Evolutionary conservation across 129 eudicot species (phyloP), one percentile per base, ranked within the genome.

Genomic region (Pulicaria dysenterica): DNA sequence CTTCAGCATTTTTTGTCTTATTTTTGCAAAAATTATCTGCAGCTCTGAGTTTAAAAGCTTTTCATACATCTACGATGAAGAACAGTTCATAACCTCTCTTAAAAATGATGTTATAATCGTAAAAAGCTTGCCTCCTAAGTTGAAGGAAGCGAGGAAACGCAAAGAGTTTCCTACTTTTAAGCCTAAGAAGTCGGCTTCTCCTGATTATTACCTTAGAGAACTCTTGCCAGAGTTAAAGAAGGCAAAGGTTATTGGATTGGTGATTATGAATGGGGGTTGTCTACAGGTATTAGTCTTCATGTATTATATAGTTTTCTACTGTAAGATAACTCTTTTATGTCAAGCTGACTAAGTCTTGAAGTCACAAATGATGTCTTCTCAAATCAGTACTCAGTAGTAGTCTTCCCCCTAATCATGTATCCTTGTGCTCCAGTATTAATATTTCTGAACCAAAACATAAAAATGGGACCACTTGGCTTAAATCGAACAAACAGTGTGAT

Each of bases 31-130:
- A 63, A 61, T 64, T 44, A 57, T 24, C 49, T 79, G 83, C 93
- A 94, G 98, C 69, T 88, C 93, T 13, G 85, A 78, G 81, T 94
- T 85, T 76, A 85, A 81, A 74, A 90, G 98, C 73, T 94, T 94
- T 83, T 88, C 97, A 47, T 94, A 94, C 72, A 70, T 94, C 54
- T 94, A 94, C 73, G 79, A 90, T 34, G 98, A 85, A 69, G 97
- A 90, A 51, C 85, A 90, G 48, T 94, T 94, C 74, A 80, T 90
- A 70, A 76, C 86, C 63, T 88, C 96, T 64, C 80, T 94, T 39
- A 73, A 77, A 65, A 88, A 79, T 76, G 98, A 94, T 84, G 90
- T 94, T 42, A 73, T 79, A 68, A 70, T 94, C 51, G 86, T 94
- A 64, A 90, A 81, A 81, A 69, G 40, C 75, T 83, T 94, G 64